Base-by-base conservation (phyloP, 768 basidiomycete species). In the Phlebiopsis flavidoalba region DNA sequence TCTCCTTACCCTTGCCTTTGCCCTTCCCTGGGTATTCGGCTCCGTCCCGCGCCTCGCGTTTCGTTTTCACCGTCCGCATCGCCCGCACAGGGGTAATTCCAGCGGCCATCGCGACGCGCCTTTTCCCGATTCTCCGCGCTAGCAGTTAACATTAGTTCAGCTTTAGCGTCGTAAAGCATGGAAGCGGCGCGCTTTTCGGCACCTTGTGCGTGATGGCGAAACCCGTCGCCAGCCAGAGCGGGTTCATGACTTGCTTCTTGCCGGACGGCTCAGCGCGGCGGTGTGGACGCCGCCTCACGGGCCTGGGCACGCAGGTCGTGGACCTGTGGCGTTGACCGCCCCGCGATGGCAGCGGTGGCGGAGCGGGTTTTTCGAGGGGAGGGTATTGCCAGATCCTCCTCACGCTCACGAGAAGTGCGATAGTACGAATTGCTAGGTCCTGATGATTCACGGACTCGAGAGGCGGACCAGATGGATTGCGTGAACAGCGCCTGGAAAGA, bases 91-190 rank as follows among this genome's bases (percentile, higher is more conserved):
- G 70, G 19, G 75, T 69, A 65, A 84, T 69, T 6, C 86, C 86
- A 0, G 83, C 79, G 21, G 85, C 69, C n/a, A 82, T 58, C 5
- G 79, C 79, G 0, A 84, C 81, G 8, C 88, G 81, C 57, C 83
- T 78, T 35, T 83, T 80, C 4, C 89, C 89, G 3, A 90, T 77
- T 57, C 76, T 84, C n/a, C 87, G 81, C 8, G 88, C 85, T n/a
- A 3, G 89, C 89, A 12, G 88, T 74, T 1, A 92, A 76, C 11
- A 91, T 73, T 65, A 88, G 88, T 65, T 91, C 89, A 0, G 80
- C 77, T 50, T 86, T 81, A 4, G 89, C 90, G 62, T 92, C 90
- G 1, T 86, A 63, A 74, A 62, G 79, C 70, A 48, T 81, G 60
- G 45, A 80, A 19, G 58, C n/a, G 7, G 17, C 40, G 2, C 43